Percentiles rank a stretch among this genome's conserved stretches.
Conservation (phyloP, 192 early-diverging fungal genomes). For the Rhizoclosmatium globosum region DNA sequence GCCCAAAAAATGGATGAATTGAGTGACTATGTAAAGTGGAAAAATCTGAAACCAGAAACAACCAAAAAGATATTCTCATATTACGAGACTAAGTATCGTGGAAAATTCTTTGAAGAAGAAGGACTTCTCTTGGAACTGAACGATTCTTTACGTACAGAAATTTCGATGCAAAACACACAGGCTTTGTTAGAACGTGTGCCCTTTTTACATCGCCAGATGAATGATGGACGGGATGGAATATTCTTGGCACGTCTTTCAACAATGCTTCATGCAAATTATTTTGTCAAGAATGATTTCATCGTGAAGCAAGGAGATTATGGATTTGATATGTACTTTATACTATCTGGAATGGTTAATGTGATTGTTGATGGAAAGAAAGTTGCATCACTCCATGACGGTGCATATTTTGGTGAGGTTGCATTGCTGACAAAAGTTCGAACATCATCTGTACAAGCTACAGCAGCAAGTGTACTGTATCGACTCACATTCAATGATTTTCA, state of each 20-base stretch:
- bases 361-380: conserved; percentile 32
- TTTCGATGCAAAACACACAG: conserved; percentile 38
- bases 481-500: conserved; percentile 3
- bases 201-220: conserved; percentile 29
- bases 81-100: conserved; percentile 42
- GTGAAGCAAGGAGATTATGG: conserved; percentile 37
- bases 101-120: conserved; percentile 44
- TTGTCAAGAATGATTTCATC: conserved; percentile 35
- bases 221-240: conserved; percentile 45
- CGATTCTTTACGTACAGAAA: conserved; percentile 42
- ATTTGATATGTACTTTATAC: conserved; percentile 48
- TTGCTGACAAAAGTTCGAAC: neutral
- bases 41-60: conserved; percentile 23
- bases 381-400: conserved; percentile 28
- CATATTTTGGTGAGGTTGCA: conserved; percentile 44
- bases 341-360: conserved; percentile 30
- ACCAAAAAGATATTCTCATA: conserved; percentile 29
- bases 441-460: neutral
- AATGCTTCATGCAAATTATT: conserved; percentile 26
- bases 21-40: conserved; percentile 37
- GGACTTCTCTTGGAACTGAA: conserved; percentile 34
- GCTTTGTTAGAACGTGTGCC: conserved; percentile 38
- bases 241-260: conserved; percentile 40
- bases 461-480: neutral
- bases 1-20: conserved; percentile 45